phyloP scores from a whole-genome alignment of 2,329 filamentous ascomycete species.

The Alternaria hordeiaustralica region DNA sequence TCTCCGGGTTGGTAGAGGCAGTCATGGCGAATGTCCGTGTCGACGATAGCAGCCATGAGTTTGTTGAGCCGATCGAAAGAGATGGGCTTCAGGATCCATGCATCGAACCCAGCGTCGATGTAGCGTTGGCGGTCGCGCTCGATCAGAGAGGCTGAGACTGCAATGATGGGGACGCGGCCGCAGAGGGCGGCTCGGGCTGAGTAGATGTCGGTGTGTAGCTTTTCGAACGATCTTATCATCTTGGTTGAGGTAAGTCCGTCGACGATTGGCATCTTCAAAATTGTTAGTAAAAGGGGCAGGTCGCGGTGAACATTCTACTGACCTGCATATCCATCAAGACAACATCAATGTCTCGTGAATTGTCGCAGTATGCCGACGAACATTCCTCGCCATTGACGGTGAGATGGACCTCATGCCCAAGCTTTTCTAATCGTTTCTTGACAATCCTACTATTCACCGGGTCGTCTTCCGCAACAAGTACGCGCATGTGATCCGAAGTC shows the following conservation, averaged over 20 bases:
- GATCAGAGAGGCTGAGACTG: slow-evolving; percentile 81
- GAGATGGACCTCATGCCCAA: slow-evolving; percentile 73
- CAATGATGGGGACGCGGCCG: slow-evolving; percentile 78
- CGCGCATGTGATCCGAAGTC: slow-evolving; percentile 60
- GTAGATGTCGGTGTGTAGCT: slow-evolving; percentile 58
- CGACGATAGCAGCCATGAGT: slow-evolving; percentile 72
- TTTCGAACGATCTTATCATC: slow-evolving; percentile 79
- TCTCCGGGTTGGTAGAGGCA: slow-evolving; percentile 73
- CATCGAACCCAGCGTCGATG: slow-evolving; percentile 81
- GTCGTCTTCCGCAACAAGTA: slow-evolving; percentile 87
- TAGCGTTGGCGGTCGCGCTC: slow-evolving; percentile 74
- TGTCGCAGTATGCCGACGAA: slow-evolving; percentile 71
- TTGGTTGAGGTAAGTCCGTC: slow-evolving; percentile 83
- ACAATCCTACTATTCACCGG: slow-evolving; percentile 85
- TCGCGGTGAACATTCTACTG: slow-evolving; percentile 38
- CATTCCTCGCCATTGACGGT: slow-evolving; percentile 88
- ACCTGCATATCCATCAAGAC: slow-evolving; percentile 95
- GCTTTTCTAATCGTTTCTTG: slow-evolving; percentile 77
- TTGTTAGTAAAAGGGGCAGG: slow-evolving; percentile 3
- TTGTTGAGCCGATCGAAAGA: slow-evolving; percentile 76
- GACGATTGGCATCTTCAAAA: slow-evolving; percentile 82
- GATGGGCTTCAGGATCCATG: slow-evolving; percentile 89
- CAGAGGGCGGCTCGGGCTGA: slow-evolving; percentile 67
- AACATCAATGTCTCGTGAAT: slow-evolving; percentile 71
- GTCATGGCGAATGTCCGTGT: slow-evolving; percentile 63